Evolutionary conservation across 306 rosid genomes (phyloP).

Genomic region (Sechiopsis laciniata): DNA sequence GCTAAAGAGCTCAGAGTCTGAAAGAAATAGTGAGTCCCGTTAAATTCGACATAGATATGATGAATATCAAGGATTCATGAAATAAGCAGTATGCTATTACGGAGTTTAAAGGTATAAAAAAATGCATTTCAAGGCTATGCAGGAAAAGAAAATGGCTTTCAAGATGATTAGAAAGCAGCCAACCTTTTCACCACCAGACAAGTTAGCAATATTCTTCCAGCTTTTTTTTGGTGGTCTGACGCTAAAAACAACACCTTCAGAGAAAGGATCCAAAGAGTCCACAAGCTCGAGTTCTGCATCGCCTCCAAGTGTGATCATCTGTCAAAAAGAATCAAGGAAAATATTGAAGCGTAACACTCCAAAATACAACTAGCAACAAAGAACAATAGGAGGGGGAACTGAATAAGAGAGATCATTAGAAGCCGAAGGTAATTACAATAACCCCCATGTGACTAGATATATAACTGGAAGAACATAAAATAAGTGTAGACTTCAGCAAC

Average conservation of each 20-base stretch:
- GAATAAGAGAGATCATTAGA: neutral
- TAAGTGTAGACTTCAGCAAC: neutral
- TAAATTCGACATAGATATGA: neutral
- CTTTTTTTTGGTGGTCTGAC: constrained; percentile 98
- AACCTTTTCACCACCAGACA: constrained; percentile 99
- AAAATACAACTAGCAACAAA: neutral
- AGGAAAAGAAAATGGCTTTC: neutral
- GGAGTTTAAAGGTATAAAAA: neutral
- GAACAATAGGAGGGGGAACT: neutral
- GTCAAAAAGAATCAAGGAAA: constrained; percentile 16
- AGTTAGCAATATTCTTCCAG: constrained; percentile 95
- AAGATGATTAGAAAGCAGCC: neutral
- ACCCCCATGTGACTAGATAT: neutral
- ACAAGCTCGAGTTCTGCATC: constrained; percentile 98
- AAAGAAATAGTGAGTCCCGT: constrained; percentile 18
- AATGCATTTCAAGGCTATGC: neutral
- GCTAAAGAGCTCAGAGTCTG: constrained; percentile 98
- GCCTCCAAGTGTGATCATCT: constrained; percentile 99
- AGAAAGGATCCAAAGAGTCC: constrained; percentile 95
- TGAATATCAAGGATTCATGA: constrained; percentile 10
- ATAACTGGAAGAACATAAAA: neutral
- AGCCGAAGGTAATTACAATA: neutral
- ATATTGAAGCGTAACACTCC: neutral
- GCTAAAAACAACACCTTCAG: constrained; percentile 97
- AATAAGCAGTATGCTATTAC: constrained; percentile 13